Percentiles rank a stretch among this genome's conserved stretches.
Evolutionary conservation across 1,139 yeast genomes (phyloP).

Genomic region (Suhomyces ambrosiae): DNA sequence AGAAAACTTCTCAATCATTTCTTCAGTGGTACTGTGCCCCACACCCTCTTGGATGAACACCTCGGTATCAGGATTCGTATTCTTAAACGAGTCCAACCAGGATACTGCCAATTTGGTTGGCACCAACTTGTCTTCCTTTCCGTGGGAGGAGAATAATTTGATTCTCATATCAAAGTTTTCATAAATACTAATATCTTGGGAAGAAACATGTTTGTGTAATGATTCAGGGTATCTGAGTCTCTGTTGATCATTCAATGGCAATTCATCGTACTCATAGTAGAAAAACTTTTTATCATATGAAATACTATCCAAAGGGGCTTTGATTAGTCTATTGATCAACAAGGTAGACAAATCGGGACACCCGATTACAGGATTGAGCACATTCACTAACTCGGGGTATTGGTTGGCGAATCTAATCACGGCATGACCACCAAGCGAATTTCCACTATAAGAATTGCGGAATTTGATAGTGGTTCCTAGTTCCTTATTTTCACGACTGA

Average conservation of each 20-base stretch:
- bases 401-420: constrained; percentile 49
- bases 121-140: constrained; percentile 39
- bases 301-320: constrained; percentile 19
- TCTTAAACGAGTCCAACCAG: constrained; percentile 38
- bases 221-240: constrained; percentile 36
- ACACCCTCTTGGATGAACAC: constrained; percentile 33
- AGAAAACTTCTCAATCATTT: constrained; percentile 39
- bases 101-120: constrained; percentile 37
- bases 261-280: constrained; percentile 39
- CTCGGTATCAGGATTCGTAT: constrained; percentile 29
- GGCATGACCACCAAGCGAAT: constrained; percentile 64
- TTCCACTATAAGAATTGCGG: constrained; percentile 50
- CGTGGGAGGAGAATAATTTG: constrained; percentile 42
- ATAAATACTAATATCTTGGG: constrained; percentile 34
- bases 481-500: constrained; percentile 23
- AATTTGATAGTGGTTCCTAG: constrained; percentile 25
- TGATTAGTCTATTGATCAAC: constrained; percentile 41
- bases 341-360: constrained; percentile 47
- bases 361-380: constrained; percentile 52
- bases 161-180: constrained; percentile 41
- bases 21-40: constrained; percentile 39
- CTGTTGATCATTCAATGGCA: constrained; percentile 32
- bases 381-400: constrained; percentile 41
- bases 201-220: constrained; percentile 36
- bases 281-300: constrained; percentile 33